phyloP scores from a whole-genome alignment of 768 basidiomycete genomes.

The Macrolepiota fuliginosa region DNA sequence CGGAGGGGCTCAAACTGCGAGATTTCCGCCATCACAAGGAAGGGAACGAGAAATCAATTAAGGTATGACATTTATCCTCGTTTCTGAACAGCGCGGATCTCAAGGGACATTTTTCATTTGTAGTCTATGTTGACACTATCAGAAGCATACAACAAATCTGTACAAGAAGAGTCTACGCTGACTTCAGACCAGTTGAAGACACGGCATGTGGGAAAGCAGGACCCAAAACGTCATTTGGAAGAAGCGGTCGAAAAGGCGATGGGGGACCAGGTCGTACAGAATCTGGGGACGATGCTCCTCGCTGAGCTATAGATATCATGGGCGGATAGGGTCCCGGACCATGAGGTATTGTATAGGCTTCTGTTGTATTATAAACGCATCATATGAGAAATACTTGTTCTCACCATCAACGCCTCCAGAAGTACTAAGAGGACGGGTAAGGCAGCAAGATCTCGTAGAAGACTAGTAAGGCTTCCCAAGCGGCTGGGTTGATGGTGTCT shows the following conservation, averaged over 20 bases:
- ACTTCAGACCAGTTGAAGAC: constrained; percentile 93
- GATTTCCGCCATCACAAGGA: constrained; percentile 91
- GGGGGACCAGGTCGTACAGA: constrained; percentile 96
- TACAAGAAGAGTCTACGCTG: constrained; percentile 97
- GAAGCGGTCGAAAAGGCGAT: constrained; percentile 98
- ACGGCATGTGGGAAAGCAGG: constrained; percentile 95
- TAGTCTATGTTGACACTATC: constrained; percentile 93
- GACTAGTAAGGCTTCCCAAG: not conserved
- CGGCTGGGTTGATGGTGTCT: not conserved
- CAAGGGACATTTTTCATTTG: constrained; percentile 15
- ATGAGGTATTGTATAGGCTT: constrained; percentile 9
- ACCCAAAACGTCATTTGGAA: constrained; percentile 96
- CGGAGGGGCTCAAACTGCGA: constrained; percentile 88
- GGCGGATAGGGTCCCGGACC: not conserved
- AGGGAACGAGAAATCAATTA: constrained; percentile 89
- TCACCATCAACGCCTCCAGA: constrained; percentile 6
- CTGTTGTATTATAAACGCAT: constrained; percentile 19
- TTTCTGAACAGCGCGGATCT: constrained; percentile 13
- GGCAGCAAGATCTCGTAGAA: not conserved
- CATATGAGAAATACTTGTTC: constrained; percentile 8
- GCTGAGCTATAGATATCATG: constrained; percentile 60
- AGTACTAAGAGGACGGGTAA: not conserved
- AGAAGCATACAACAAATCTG: constrained; percentile 94
- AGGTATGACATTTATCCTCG: constrained; percentile 50
- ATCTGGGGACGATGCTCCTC: constrained; percentile 90